These are phyloP conservation scores for Boletus reticulatus DNA, from an alignment of 768 basidiomycete genomes.

Conservation along the genomic window DNA sequence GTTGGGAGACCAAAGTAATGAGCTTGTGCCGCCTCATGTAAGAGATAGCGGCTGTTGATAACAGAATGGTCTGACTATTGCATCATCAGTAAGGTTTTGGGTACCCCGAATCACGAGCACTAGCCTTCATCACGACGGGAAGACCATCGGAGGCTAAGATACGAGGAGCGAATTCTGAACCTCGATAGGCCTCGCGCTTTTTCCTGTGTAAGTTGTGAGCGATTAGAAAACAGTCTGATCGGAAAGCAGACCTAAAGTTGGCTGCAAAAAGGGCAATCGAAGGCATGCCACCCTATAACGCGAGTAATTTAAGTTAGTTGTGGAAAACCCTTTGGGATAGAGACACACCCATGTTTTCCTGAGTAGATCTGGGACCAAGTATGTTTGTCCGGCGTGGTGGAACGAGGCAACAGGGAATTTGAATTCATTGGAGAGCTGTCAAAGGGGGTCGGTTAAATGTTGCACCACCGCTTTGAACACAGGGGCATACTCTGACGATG, in stretches of 20 bases:
- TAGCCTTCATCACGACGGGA: conserved; percentile 72
- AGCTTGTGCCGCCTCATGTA: conserved; percentile 71
- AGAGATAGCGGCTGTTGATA: conserved; percentile 62
- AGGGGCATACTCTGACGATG: conserved; percentile 57
- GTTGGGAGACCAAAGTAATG: conserved; percentile 63
- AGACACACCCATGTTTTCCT: conserved; percentile 59
- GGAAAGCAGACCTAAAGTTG: conserved; percentile 35
- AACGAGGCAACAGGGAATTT: conserved; percentile 74
- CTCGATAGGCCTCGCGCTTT: conserved; percentile 81
- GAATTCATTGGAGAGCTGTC: conserved; percentile 79
- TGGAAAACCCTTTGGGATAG: not conserved
- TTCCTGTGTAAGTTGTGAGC: conserved; percentile 38
- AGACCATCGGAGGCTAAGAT: conserved; percentile 68
- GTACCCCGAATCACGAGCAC: not conserved
- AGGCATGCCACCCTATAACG: conserved; percentile 55
- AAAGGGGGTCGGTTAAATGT: not conserved
- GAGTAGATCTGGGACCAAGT: conserved; percentile 74
- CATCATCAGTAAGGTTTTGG: not conserved
- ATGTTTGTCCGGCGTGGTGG: conserved; percentile 81
- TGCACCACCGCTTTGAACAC: not conserved
- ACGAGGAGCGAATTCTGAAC: conserved; percentile 77
- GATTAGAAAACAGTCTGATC: not conserved
- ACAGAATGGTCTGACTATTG: conserved; percentile 56
- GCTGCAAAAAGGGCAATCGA: conserved; percentile 77
- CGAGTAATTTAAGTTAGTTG: not conserved